These are phyloP conservation scores for Gentiana straminea DNA, from an alignment of 257 asterid genomes.

Conservation along the genomic window DNA sequence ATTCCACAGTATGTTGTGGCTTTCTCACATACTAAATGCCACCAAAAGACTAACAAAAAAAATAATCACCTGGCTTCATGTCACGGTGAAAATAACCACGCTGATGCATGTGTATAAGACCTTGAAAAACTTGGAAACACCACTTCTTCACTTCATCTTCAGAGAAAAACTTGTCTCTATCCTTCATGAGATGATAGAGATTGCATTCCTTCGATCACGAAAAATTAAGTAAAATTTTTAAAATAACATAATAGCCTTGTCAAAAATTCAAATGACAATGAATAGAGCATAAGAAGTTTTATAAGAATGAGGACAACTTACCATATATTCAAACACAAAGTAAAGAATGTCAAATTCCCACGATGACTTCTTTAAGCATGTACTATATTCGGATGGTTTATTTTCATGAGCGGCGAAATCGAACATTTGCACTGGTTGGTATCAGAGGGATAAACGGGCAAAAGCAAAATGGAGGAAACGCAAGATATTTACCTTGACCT, in stretches of 20 bases:
- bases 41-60: too few species aligned
- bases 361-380: constrained; percentile 69
- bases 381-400: constrained; percentile 45
- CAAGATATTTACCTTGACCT: constrained; percentile 49
- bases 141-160: constrained; percentile 67
- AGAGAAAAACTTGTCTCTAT: constrained; percentile 41
- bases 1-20: too few species aligned
- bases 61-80: constrained; percentile 46
- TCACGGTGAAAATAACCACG: constrained; percentile 89
- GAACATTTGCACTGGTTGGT: background rate
- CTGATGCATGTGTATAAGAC: constrained; percentile 71
- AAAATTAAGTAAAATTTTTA: too few species aligned
- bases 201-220: too few species aligned
- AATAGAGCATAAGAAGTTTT: too few species aligned
- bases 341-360: constrained; percentile 57
- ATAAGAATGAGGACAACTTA: too few species aligned
- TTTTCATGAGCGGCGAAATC: background rate
- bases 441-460: too few species aligned
- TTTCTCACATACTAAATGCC: too few species aligned
- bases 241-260: too few species aligned
- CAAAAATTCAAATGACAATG: too few species aligned
- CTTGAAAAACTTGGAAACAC: constrained; percentile 90
- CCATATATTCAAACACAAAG: constrained; percentile 32
- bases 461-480: too few species aligned
- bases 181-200: constrained; percentile 75